These are phyloP conservation scores for Leishmania lainsoni DNA, from an alignment of 208 protist genomes.

Conservation along the genomic window DNA sequence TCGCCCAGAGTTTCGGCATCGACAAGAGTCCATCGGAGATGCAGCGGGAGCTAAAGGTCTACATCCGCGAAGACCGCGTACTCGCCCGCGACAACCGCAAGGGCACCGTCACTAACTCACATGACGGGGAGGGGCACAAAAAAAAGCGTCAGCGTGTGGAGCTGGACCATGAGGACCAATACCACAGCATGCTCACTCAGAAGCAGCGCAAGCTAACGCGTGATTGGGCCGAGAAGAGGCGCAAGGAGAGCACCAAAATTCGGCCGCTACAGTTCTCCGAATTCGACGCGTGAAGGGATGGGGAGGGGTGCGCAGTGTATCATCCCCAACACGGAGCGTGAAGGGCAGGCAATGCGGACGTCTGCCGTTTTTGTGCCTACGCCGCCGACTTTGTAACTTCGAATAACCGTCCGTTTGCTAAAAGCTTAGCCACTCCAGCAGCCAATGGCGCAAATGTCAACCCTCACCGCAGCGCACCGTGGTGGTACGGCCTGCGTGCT, in stretches of 20 bases:
- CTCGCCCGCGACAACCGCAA: conserved; percentile 66
- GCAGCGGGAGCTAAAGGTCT: conserved; percentile 53
- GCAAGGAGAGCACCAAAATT: conserved; percentile 51
- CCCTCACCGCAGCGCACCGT: background rate
- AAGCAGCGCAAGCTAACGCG: conserved; percentile 83
- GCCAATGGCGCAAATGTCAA: background rate
- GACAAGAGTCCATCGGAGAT: conserved; percentile 86
- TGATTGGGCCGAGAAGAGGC: conserved; percentile 75
- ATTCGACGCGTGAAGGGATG: conserved; percentile 59
- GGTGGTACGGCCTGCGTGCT: background rate
- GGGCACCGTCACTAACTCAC: conserved; percentile 30
- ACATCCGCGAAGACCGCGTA: conserved; percentile 71
- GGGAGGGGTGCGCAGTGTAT: too few relatives aligned
- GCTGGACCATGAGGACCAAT: conserved; percentile 72
- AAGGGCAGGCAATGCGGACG: background rate
- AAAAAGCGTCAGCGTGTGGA: conserved; percentile 70
- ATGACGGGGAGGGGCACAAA: conserved; percentile 20
- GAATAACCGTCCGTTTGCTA: background rate
- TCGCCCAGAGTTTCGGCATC: conserved; percentile 94
- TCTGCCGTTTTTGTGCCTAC: background rate
- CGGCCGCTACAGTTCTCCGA: conserved; percentile 77
- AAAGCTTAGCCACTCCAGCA: background rate
- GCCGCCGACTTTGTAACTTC: background rate
- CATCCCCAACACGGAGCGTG: background rate
- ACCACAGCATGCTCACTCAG: conserved; percentile 74